These are phyloP conservation scores for Neonectria faginata DNA, from an alignment of 2,329 filamentous ascomycete species.

Conservation along the genomic window DNA sequence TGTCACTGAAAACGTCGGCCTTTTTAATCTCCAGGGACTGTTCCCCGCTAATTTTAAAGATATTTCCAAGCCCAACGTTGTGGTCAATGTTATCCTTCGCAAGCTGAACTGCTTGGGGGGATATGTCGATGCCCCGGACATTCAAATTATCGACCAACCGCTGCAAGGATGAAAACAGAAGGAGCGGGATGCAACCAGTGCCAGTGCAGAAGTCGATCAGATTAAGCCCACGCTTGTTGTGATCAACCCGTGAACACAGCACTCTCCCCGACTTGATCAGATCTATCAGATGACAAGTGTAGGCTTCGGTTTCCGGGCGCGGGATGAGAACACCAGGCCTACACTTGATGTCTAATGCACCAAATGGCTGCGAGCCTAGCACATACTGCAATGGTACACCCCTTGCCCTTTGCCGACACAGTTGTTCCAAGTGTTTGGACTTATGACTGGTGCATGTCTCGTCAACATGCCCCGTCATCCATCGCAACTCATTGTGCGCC, in stretches of 20 bases:
- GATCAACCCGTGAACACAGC: conserved; percentile 23
- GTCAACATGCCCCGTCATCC: conserved; percentile 73
- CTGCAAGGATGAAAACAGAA: conserved; percentile 73
- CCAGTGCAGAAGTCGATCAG: conserved; percentile 92
- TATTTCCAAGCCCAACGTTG: conserved; percentile 54
- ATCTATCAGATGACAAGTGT: conserved; percentile 67
- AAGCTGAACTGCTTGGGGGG: conserved; percentile 71
- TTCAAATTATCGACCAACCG: conserved; percentile 55
- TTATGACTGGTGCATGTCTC: conserved; percentile 33
- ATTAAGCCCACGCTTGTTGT: conserved; percentile 55
- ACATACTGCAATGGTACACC: conserved; percentile 91
- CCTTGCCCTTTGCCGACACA: conserved; percentile 63
- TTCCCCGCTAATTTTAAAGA: conserved; percentile 32
- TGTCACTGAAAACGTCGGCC: conserved; percentile 63
- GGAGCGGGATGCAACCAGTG: conserved; percentile 87
- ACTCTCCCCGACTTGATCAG: conserved; percentile 51
- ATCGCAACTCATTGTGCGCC: conserved; percentile 76
- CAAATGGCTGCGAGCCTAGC: conserved; percentile 89
- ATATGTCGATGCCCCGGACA: conserved; percentile 81
- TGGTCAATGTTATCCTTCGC: conserved; percentile 71
- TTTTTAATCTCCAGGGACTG: conserved; percentile 58
- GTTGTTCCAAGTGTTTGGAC: conserved; percentile 47
- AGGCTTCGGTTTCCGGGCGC: conserved; percentile 80
- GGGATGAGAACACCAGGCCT: conserved; percentile 86
- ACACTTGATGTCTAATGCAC: conserved; percentile 82